Conservation (phyloP, 208 protist genomes). For the Crithidia thermophila region DNA sequence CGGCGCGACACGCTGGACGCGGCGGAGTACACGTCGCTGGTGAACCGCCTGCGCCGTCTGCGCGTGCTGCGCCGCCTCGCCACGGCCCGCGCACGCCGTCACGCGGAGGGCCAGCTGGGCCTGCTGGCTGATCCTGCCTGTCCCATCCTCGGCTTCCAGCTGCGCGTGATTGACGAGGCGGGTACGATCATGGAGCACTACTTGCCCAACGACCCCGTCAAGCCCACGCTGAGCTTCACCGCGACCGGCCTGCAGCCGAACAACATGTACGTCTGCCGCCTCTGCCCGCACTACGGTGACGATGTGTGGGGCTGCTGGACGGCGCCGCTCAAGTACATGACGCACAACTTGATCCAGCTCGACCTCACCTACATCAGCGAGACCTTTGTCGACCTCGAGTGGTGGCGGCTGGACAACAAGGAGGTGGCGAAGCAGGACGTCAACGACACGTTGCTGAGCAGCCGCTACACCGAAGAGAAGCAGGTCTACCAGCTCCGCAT, state of each 20-base stretch:
- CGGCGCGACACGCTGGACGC: conserved; percentile 39
- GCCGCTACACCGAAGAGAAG: conserved; percentile 54
- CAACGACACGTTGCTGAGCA: conserved; percentile 58
- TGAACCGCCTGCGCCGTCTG: conserved; percentile 41
- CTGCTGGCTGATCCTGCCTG: conserved; percentile 52
- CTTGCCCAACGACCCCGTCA: conserved; percentile 19
- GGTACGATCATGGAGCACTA: conserved; percentile 34
- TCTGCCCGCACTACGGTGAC: conserved; percentile 84
- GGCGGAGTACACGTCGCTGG: conserved; percentile 51
- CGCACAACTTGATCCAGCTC: conserved; percentile 92
- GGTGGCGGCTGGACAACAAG: conserved; percentile 88
- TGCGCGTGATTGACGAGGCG: conserved; percentile 79
- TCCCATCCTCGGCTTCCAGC: conserved; percentile 70
- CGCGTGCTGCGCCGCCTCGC: conserved; percentile 52
- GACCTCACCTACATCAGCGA: conserved; percentile 88
- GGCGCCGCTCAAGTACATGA: conserved; percentile 87
- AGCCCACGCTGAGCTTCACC: conserved; percentile 56
- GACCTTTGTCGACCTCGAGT: conserved; percentile 91
- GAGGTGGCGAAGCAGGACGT: conserved; percentile 54
- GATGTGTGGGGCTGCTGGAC: conserved; percentile 85
- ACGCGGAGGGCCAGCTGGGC: conserved; percentile 57
- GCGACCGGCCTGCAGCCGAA: conserved; percentile 78
- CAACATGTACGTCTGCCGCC: conserved; percentile 81
- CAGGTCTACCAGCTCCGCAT: conserved; percentile 84
- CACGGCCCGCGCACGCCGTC: conserved; percentile 28